Evolutionary conservation across 75 land plant genomes (phyloP).

Genomic region (Pinus albicaulis): DNA sequence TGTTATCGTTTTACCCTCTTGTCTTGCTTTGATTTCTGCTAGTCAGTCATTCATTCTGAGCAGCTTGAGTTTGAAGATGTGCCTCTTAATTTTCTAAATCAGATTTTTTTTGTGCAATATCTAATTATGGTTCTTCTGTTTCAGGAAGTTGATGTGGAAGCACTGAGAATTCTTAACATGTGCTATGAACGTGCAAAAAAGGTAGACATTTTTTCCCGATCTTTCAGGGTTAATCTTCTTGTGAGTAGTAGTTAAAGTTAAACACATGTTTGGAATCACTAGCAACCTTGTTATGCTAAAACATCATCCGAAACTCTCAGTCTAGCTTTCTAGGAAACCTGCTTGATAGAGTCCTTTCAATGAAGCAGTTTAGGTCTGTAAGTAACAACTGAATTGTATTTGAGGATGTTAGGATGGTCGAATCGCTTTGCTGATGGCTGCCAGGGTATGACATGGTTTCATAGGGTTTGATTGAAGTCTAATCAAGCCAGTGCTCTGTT

Average conservation of each 20-base stretch:
- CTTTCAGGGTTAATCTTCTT: neutral
- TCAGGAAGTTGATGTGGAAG: constrained; percentile 90
- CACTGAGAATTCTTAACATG: constrained; percentile 48
- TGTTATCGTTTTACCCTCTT: constrained; percentile 6
- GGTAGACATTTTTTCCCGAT: constrained; percentile 29
- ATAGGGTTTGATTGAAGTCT: too few species aligned
- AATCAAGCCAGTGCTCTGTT: too few species aligned
- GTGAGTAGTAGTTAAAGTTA: neutral
- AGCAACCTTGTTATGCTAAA: neutral
- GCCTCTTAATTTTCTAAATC: neutral
- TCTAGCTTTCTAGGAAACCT: too few species aligned
- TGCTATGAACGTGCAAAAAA: constrained; percentile 84
- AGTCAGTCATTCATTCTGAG: neutral
- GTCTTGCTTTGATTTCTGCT: neutral
- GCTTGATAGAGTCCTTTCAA: too few species aligned
- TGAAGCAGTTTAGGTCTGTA: too few species aligned
- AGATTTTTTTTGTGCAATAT: neutral
- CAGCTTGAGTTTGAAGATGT: neutral
- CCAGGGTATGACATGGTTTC: too few species aligned
- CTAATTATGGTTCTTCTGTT: neutral
- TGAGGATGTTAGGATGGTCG: too few species aligned
- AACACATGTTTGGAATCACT: neutral
- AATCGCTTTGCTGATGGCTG: too few species aligned
- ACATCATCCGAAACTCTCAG: too few species aligned
- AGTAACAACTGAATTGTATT: too few species aligned